These are phyloP conservation scores for Emericellopsis terricola DNA, from an alignment of 495 filamentous ascomycete genomes.

Conservation along the genomic window DNA sequence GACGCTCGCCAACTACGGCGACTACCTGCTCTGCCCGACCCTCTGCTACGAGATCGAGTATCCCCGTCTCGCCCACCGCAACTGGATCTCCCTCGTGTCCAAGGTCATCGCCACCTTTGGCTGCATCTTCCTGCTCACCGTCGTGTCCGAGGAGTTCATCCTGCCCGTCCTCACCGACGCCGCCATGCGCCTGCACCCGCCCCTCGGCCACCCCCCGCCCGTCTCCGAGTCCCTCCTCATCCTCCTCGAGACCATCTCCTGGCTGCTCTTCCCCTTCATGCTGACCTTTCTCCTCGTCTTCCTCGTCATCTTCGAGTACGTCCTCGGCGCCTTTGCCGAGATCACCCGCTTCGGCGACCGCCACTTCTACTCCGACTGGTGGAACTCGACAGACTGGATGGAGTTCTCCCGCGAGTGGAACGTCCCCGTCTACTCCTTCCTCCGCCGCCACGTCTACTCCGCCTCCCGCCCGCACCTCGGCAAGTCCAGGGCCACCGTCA, in stretches of 20 bases:
- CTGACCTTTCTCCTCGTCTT: conserved; percentile 88
- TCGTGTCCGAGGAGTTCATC: conserved; percentile 91
- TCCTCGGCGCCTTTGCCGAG: conserved; percentile 87
- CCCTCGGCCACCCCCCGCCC: conserved; percentile 20
- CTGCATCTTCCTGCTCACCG: conserved; percentile 84
- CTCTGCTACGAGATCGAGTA: conserved; percentile 97
- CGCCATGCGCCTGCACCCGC: conserved; percentile 37
- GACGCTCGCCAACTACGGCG: conserved; percentile 59
- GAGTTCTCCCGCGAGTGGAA: conserved; percentile 98
- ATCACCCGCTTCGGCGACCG: conserved; percentile 87
- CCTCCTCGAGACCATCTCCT: conserved; percentile 79
- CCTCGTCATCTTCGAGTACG: conserved; percentile 93
- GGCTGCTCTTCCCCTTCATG: conserved; percentile 95
- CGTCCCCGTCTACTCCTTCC: conserved; percentile 93
- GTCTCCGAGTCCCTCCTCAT: conserved; percentile 54
- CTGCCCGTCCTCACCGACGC: conserved; percentile 75
- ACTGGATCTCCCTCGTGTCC: conserved; percentile 68
- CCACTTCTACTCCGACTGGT: conserved; percentile 96
- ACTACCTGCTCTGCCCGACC: conserved; percentile 85
- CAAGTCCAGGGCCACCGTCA: conserved; percentile 61
- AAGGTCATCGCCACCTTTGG: conserved; percentile 88
- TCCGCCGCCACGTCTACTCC: conserved; percentile 84
- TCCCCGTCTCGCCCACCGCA: conserved; percentile 52
- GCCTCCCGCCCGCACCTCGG: conserved; percentile 59
- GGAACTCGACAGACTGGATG: conserved; percentile 78